Conservation (phyloP, 345 rosid genomes). For the Salix dunnii region DNA sequence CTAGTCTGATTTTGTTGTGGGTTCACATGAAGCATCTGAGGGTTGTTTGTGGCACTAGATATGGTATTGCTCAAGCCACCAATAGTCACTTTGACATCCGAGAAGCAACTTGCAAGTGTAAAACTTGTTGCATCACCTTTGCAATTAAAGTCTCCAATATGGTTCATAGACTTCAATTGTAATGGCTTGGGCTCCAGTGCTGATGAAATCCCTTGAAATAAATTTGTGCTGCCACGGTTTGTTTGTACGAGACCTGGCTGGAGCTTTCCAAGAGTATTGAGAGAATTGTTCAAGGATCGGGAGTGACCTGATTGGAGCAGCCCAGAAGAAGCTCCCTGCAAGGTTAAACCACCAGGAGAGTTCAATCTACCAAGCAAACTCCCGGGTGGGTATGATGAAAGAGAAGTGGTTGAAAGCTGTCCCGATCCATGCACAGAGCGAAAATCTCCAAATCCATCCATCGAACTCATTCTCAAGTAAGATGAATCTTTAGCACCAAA, state of each 20-base stretch:
- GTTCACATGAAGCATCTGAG: constrained; percentile 39
- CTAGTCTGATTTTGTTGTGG: constrained; percentile 27
- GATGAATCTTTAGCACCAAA: constrained; percentile 56
- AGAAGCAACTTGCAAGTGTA: constrained; percentile 28
- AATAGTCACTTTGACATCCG: constrained; percentile 31
- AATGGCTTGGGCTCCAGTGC: constrained; percentile 45
- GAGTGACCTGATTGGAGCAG: constrained; percentile 44
- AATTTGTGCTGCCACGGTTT: constrained; percentile 33
- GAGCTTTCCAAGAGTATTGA: constrained; percentile 43
- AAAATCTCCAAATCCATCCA: constrained; percentile 58
- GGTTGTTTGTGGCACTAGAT: constrained; percentile 38
- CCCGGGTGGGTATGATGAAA: constrained; percentile 49
- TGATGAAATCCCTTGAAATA: constrained; percentile 43
- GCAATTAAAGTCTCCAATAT: constrained; percentile 42
- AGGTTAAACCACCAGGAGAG: constrained; percentile 45
- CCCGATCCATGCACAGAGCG: constrained; percentile 45
- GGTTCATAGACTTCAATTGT: constrained; percentile 37
- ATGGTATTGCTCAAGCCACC: constrained; percentile 42
- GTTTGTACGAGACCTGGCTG: constrained; percentile 39
- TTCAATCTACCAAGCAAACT: constrained; percentile 53
- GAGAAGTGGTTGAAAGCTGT: constrained; percentile 43
- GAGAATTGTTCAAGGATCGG: constrained; percentile 39
- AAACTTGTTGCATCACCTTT: constrained; percentile 31
- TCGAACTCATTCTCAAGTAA: constrained; percentile 45
- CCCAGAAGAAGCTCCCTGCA: constrained; percentile 52